Base-by-base conservation (phyloP, 345 rosid species). In the Murraya koenigii region DNA sequence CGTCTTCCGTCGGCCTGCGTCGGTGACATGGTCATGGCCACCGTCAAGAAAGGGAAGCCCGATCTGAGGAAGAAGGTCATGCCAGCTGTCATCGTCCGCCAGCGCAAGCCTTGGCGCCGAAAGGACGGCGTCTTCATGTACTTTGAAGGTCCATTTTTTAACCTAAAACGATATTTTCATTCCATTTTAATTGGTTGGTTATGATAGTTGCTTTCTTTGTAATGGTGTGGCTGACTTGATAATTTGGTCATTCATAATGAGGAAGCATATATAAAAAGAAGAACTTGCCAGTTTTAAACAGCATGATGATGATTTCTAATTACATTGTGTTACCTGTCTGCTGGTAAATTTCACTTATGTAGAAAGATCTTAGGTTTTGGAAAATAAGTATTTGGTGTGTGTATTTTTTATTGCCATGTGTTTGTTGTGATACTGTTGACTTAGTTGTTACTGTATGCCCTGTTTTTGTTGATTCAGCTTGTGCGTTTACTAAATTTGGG, bases 41-140 rank as follows among this genome's bases (percentile, higher is more conserved):
- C 99, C 0, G 99, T 95, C 23, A 95, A 95, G 87, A 95, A 95
- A 72, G 99, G 99, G 25, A 95, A 95, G 79, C 99, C 99, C 0
- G 98, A 95, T 83, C 94, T 95, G 33, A 82, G 99, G 76, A 92
- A 95, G 84, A 93, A 95, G 91, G 99, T 95, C 61, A 87, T 95
- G 84, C 99, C 99, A 0, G 99, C 99, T 1, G 98, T 95, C 66
- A 93, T 95, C 30, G 98, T 93, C 32, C 85, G 98, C 77, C 98
- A 95, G 84, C 91, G 98, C 72, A 95, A 95, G 77, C 97, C 98
- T 0, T 95, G 97, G 97, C 97, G 97, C 86, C 81, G 98, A 93
- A 95, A 93, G 98, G 98, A 93, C 66, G 98, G 99, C 38, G 98
- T 95, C 58, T 95, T 44, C 90, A 95, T 95, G 99, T 93, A 95